A percentile compares a stretch with the other conserved stretches of the same genome.
phyloP scores from a whole-genome alignment of 306 rosid species.

The Sicyos baderoa region DNA sequence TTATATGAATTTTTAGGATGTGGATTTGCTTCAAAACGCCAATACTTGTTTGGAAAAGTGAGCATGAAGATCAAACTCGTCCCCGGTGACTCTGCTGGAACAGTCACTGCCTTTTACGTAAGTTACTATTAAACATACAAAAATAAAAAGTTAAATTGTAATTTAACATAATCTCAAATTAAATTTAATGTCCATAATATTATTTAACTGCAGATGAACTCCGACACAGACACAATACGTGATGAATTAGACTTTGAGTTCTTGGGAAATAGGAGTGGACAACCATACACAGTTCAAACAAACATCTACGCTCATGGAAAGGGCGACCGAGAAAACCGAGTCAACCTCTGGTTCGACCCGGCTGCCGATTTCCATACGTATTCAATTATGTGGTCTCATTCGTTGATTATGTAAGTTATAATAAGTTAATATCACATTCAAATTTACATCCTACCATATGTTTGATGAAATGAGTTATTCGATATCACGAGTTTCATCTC shows the following conservation, averaged over 20 bases:
- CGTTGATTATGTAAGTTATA: constrained; percentile 47
- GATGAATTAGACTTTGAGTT: constrained; percentile 93
- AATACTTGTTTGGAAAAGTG: constrained; percentile 77
- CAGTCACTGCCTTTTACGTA: constrained; percentile 91
- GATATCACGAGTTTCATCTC: too few relatives aligned
- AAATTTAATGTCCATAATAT: neutral
- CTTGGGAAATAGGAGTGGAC: constrained; percentile 79
- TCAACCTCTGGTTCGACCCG: constrained; percentile 94
- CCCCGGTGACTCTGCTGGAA: constrained; percentile 92
- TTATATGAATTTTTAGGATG: constrained; percentile 41
- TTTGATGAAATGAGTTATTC: too few relatives aligned
- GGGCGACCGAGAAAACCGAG: constrained; percentile 75
- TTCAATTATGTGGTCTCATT: constrained; percentile 64
- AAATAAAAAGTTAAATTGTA: too few relatives aligned
- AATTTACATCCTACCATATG: too few relatives aligned
- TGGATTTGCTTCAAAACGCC: constrained; percentile 69
- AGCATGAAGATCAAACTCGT: constrained; percentile 96
- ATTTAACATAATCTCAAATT: too few relatives aligned
- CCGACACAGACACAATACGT: constrained; percentile 51
- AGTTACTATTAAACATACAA: neutral
- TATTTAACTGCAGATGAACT: constrained; percentile 41
- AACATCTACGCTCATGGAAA: constrained; percentile 73
- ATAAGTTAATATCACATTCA: too few relatives aligned
- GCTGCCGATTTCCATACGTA: constrained; percentile 66
- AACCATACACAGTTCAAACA: constrained; percentile 88